Conservation (phyloP, 371 early-diverging fungal genomes). For the Saksenaea vasiformis region DNA sequence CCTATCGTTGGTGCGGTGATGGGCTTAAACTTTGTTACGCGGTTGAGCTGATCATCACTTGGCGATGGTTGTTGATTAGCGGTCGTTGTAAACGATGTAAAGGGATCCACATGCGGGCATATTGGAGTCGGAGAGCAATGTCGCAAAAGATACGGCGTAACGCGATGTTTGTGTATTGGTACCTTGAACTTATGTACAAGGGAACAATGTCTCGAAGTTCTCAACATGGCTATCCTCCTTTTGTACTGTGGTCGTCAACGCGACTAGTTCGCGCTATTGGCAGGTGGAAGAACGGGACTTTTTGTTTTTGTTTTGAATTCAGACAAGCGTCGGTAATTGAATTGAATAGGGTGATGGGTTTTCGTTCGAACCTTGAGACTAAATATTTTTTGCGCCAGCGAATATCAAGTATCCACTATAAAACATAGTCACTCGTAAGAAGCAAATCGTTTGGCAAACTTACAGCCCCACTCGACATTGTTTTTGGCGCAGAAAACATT, state of each 20-base stretch:
- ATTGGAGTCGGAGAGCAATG: background rate
- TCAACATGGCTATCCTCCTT: background rate
- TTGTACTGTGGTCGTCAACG: background rate
- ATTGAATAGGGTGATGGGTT: no score
- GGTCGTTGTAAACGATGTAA: background rate
- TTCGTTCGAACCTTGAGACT: no score
- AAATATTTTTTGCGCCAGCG: no score
- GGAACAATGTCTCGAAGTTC: background rate
- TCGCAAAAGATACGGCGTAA: background rate
- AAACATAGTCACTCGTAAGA: no score
- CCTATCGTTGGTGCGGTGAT: constrained; percentile 33
- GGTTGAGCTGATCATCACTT: background rate
- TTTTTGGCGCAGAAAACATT: no score
- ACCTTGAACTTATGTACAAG: background rate
- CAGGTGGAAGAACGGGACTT: background rate
- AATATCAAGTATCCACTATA: no score
- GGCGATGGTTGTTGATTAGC: background rate
- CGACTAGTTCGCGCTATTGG: background rate
- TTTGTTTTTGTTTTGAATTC: constrained; percentile 2
- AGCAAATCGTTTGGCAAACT: no score
- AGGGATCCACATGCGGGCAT: background rate
- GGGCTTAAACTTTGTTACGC: constrained; percentile 46
- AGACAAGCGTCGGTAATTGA: background rate
- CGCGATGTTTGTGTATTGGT: background rate
- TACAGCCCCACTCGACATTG: no score